Evolutionary conservation across 1,284 basidiomycete species (phyloP).

Genomic region (Schizophyllum commune): DNA sequence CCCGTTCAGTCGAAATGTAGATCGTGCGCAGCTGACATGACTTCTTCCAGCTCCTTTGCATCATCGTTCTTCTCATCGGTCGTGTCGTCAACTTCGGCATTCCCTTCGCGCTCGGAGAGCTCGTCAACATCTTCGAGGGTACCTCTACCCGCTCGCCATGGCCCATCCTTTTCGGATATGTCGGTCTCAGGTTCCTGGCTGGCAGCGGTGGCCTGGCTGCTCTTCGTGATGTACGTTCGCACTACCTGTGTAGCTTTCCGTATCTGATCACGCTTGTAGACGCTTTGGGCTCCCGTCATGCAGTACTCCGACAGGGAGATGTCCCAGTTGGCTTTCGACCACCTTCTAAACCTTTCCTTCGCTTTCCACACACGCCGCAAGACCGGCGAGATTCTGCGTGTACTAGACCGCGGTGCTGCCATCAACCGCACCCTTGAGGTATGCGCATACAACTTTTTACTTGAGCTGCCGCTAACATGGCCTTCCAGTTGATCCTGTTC

Average conservation of each 20-base stretch:
- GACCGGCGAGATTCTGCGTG: slow-evolving; percentile 77
- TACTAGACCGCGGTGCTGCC: slow-evolving; percentile 86
- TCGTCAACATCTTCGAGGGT: slow-evolving; percentile 56
- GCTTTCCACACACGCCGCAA: slow-evolving; percentile 79
- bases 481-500: slow-evolving; percentile 59
- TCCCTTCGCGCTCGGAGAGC: slow-evolving; percentile 65
- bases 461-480: not conserved
- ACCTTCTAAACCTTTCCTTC: slow-evolving; percentile 75
- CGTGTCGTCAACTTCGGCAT: slow-evolving; percentile 70
- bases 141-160: slow-evolving; percentile 42
- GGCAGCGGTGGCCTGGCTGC: slow-evolving; percentile 66
- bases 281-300: slow-evolving; percentile 79
- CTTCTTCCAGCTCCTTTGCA: slow-evolving; percentile 45
- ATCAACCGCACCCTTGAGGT: slow-evolving; percentile 80
- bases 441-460: slow-evolving; percentile 18
- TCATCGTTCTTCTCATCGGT: slow-evolving; percentile 63
- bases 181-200: slow-evolving; percentile 57
- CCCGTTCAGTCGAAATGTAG: slow-evolving; percentile 2
- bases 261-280: slow-evolving; percentile 26
- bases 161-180: slow-evolving; percentile 57
- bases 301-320: slow-evolving; percentile 75
- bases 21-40: slow-evolving; percentile 8
- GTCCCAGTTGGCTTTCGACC: slow-evolving; percentile 73
- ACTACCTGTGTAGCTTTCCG: slow-evolving; percentile 1
- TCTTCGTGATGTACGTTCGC: slow-evolving; percentile 51